phyloP scores from a whole-genome alignment of 352 stramenopile genomes.

The Phytophthora cactorum region DNA sequence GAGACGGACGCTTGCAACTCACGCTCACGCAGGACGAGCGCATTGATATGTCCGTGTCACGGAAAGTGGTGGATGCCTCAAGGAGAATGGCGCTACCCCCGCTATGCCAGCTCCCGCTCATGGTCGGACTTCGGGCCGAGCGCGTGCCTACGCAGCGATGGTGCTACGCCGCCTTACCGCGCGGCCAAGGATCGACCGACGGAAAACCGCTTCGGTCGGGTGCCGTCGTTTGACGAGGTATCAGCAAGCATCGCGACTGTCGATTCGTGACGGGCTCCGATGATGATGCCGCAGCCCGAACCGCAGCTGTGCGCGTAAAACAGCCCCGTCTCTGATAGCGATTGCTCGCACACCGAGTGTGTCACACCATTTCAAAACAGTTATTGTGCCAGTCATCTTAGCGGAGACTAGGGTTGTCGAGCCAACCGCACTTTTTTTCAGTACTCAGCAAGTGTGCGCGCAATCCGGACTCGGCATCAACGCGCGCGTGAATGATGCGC shows the following conservation, averaged over 20 bases:
- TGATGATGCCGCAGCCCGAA: conserved; percentile 19
- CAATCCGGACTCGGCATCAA: conserved; percentile 22
- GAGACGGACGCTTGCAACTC: too few species aligned
- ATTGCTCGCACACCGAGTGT: conserved; percentile 29
- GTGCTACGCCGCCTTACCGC: too few species aligned
- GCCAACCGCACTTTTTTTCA: conserved; percentile 24
- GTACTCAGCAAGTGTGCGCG: conserved; percentile 18
- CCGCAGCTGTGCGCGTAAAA: conserved; percentile 10
- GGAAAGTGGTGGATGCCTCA: too few species aligned
- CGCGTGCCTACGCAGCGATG: too few species aligned
- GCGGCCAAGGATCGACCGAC: too few species aligned
- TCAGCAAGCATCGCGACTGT: neutral
- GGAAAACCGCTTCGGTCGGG: too few species aligned
- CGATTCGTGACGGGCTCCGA: neutral
- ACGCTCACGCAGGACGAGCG: too few species aligned
- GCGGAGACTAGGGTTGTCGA: conserved; percentile 19
- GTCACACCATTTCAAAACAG: conserved; percentile 3
- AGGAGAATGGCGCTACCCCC: too few species aligned
- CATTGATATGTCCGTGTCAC: too few species aligned
- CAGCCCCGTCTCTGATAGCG: neutral
- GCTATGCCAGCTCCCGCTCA: too few species aligned
- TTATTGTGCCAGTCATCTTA: conserved; percentile 10
- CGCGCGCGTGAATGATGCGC: conserved; percentile 13
- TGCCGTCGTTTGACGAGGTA: neutral
- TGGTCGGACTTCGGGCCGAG: too few species aligned